Conservation (phyloP, 305 asterid species). For the Fraxinus greggii region DNA sequence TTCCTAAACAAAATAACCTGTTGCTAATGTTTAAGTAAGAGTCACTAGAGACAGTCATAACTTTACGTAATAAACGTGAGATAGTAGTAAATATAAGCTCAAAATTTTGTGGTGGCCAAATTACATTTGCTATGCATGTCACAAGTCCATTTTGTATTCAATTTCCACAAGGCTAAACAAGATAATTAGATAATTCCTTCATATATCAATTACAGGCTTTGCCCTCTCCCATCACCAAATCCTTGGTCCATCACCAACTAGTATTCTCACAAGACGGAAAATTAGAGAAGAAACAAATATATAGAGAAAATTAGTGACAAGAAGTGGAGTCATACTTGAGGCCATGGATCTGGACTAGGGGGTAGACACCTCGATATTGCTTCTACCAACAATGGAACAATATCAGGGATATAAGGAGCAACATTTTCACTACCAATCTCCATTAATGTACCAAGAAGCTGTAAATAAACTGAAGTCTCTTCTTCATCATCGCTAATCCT, state of each 20-base stretch:
- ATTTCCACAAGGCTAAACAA: background rate
- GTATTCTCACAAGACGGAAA: constrained; percentile 5
- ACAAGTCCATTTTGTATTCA: background rate
- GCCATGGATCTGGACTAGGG: constrained; percentile 39
- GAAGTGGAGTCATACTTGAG: constrained; percentile 29
- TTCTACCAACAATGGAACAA: constrained; percentile 36
- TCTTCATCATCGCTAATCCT: constrained; percentile 35
- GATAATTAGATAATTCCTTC: background rate
- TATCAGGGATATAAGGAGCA: constrained; percentile 39
- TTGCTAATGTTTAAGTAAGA: background rate
- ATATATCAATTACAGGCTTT: background rate
- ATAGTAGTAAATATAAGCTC: background rate
- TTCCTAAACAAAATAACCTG: background rate
- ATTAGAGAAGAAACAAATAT: background rate
- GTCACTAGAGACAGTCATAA: background rate
- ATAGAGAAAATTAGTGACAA: constrained; percentile 2
- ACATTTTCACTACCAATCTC: constrained; percentile 39
- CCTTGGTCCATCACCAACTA: constrained; percentile 2
- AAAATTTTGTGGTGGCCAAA: background rate
- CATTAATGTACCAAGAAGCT: constrained; percentile 41
- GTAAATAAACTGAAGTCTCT: constrained; percentile 34
- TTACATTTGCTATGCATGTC: background rate
- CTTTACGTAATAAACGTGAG: background rate
- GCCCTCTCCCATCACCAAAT: background rate
- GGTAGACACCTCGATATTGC: constrained; percentile 33